Evolutionary conservation across 805 yeast genomes (phyloP).

Genomic region (Candida maesae): DNA sequence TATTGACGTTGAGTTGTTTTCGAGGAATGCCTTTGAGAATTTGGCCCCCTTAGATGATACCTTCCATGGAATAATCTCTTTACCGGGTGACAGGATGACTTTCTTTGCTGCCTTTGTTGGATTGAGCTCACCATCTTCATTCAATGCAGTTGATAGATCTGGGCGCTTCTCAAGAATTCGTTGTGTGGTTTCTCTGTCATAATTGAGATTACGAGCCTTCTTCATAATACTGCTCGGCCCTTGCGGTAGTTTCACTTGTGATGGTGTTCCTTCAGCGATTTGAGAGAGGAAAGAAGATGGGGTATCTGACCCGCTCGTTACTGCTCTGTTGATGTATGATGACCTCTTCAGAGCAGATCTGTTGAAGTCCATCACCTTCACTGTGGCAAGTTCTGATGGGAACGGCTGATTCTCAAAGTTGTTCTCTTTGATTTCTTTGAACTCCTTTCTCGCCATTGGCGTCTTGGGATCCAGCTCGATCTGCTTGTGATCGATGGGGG

Average conservation of each 20-base stretch:
- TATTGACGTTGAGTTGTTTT: constrained; percentile 14
- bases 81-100: constrained; percentile 35
- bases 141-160: constrained; percentile 21
- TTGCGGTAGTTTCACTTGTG: constrained; percentile 6
- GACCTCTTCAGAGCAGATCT: constrained; percentile 6
- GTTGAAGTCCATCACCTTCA: constrained; percentile 12
- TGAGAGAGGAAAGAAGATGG: constrained; percentile 3
- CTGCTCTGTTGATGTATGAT: constrained; percentile 7
- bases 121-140: constrained; percentile 28
- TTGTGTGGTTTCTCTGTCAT: constrained; percentile 20
- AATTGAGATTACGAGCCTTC: constrained; percentile 15
- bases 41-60: constrained; percentile 7
- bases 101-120: constrained; percentile 31
- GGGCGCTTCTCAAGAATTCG: constrained; percentile 20
- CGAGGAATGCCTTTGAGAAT: constrained; percentile 23
- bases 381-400: constrained; percentile 16
- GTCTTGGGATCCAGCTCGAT: constrained; percentile 27
- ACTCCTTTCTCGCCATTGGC: constrained; percentile 20
- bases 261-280: constrained; percentile 9
- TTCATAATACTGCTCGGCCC: constrained; percentile 25
- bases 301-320: background rate
- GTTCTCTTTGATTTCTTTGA: constrained; percentile 1
- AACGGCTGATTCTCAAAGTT: background rate
- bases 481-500: constrained; percentile 17
- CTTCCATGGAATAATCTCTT: constrained; percentile 17